Percentiles rank a stretch among this genome's conserved stretches.
Evolutionary conservation across 1,139 yeast genomes (phyloP).

Genomic region (Blastobotrys proliferans): DNA sequence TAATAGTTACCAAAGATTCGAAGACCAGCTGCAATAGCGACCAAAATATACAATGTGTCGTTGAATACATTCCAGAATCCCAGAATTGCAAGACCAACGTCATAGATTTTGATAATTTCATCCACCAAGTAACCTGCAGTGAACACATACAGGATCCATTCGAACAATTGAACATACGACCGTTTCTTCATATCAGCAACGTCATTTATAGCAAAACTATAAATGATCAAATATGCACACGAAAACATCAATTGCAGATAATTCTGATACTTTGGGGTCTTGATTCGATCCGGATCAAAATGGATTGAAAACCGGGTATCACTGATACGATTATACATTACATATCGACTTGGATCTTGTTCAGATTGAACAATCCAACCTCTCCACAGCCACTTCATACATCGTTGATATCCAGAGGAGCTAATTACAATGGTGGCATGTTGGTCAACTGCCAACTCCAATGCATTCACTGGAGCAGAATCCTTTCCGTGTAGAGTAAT

Average conservation of each 20-base stretch:
- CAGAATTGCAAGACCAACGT: slow-evolving; percentile 66
- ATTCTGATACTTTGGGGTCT: slow-evolving; percentile 81
- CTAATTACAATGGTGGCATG: slow-evolving; percentile 76
- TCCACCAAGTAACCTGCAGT: slow-evolving; percentile 65
- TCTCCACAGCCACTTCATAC: slow-evolving; percentile 87
- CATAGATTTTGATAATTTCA: slow-evolving; percentile 66
- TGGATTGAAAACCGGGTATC: slow-evolving; percentile 58
- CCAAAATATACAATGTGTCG: slow-evolving; percentile 58
- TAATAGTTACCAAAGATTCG: slow-evolving; percentile 49
- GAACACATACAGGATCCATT: slow-evolving; percentile 57
- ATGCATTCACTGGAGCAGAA: slow-evolving; percentile 59
- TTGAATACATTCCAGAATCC: slow-evolving; percentile 82
- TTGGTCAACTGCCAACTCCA: slow-evolving; percentile 83
- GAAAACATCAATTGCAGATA: slow-evolving; percentile 65
- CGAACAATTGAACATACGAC: slow-evolving; percentile 33
- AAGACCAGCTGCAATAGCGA: slow-evolving; percentile 51
- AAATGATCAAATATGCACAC: slow-evolving; percentile 57
- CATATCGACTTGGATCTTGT: slow-evolving; percentile 42
- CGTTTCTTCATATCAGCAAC: slow-evolving; percentile 21
- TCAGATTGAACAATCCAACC: slow-evolving; percentile 81
- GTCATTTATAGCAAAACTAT: slow-evolving; percentile 58
- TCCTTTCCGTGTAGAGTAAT: slow-evolving; percentile 63
- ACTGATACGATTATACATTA: slow-evolving; percentile 56
- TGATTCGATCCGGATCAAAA: slow-evolving; percentile 77
- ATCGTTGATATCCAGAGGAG: slow-evolving; percentile 77